A percentile compares a stretch with the other conserved stretches of the same genome.
These are phyloP conservation scores for Microcera coccophila DNA, from an alignment of 2,329 filamentous ascomycete species.

Conservation along the genomic window DNA sequence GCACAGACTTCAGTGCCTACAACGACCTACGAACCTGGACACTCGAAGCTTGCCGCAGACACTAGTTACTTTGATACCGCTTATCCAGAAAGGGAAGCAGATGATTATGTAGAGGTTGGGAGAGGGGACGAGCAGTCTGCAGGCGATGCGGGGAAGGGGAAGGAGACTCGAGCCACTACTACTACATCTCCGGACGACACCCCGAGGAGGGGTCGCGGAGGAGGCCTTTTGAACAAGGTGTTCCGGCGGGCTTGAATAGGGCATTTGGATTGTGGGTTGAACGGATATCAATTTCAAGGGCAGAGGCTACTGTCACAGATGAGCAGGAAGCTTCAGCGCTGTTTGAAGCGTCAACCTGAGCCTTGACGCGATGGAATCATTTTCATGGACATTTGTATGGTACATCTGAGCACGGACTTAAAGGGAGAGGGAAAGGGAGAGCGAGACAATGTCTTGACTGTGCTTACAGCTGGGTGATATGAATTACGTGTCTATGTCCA, in stretches of 20 bases:
- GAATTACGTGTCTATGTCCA: too few relatives aligned
- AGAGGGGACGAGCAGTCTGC: slow-evolving; percentile 22
- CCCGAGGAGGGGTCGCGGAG: slow-evolving; percentile 27
- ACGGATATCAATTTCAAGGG: too few relatives aligned
- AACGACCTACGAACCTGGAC: slow-evolving; percentile 22
- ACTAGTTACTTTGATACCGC: slow-evolving; percentile 27
- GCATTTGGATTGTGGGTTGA: too few relatives aligned
- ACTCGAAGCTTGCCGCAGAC: slow-evolving; percentile 32
- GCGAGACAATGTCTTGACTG: too few relatives aligned
- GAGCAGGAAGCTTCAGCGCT: too few relatives aligned
- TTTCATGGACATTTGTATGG: too few relatives aligned
- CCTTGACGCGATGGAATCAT: too few relatives aligned
- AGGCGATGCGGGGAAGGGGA: slow-evolving; percentile 19
- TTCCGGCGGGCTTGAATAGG: slow-evolving; percentile 28
- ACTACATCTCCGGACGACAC: slow-evolving; percentile 14
- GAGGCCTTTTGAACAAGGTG: slow-evolving; percentile 35
- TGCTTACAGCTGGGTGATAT: too few relatives aligned
- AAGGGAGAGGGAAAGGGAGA: too few relatives aligned
- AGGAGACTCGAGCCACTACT: slow-evolving; percentile 15
- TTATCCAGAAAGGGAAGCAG: slow-evolving; percentile 25
- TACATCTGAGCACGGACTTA: too few relatives aligned
- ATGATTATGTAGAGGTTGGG: slow-evolving; percentile 35
- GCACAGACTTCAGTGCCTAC: slow-evolving; percentile 15
- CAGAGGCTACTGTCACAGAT: too few relatives aligned
- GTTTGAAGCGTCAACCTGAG: too few relatives aligned